Conservation (phyloP, 2,329 filamentous ascomycete species). For the Cladophialophora psammophila region DNA sequence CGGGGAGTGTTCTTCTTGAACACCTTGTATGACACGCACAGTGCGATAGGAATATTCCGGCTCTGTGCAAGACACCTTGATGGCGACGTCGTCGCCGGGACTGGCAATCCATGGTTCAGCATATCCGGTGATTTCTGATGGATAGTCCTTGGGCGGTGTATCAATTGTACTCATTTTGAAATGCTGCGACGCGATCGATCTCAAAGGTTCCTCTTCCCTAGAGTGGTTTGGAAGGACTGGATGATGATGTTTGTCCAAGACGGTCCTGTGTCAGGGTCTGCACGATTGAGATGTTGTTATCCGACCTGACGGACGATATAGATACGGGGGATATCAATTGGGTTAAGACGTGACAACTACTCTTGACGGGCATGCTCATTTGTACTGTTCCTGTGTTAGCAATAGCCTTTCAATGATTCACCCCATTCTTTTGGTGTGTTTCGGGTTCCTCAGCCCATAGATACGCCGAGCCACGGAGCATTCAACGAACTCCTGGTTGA, state of each 20-base stretch:
- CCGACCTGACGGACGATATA: not conserved
- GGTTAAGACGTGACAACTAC: not conserved
- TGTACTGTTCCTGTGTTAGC: not conserved
- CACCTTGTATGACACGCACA: slow-evolving; percentile 31
- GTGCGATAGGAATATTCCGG: slow-evolving; percentile 31
- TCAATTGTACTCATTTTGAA: slow-evolving; percentile 21
- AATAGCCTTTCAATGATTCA: not conserved
- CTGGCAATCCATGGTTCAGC: slow-evolving; percentile 31
- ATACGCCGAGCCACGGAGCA: not conserved
- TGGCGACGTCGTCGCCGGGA: slow-evolving; percentile 26
- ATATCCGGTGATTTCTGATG: slow-evolving; percentile 33
- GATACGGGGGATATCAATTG: not conserved
- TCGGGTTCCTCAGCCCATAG: not conserved
- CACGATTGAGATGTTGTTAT: not conserved
- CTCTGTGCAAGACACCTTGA: slow-evolving; percentile 36
- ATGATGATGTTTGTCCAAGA: not conserved
- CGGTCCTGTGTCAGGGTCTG: not conserved
- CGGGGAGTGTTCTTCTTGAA: slow-evolving; percentile 18
- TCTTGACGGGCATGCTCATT: not conserved
- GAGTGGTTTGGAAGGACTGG: too few species aligned
- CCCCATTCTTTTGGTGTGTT: not conserved
- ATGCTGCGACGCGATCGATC: not conserved
- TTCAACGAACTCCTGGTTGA: not conserved
- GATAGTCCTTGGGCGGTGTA: slow-evolving; percentile 19
- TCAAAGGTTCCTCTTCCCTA: not conserved